Base-by-base conservation (phyloP, 2,329 filamentous ascomycete genomes). In the Penicillium sclerotigenum region DNA sequence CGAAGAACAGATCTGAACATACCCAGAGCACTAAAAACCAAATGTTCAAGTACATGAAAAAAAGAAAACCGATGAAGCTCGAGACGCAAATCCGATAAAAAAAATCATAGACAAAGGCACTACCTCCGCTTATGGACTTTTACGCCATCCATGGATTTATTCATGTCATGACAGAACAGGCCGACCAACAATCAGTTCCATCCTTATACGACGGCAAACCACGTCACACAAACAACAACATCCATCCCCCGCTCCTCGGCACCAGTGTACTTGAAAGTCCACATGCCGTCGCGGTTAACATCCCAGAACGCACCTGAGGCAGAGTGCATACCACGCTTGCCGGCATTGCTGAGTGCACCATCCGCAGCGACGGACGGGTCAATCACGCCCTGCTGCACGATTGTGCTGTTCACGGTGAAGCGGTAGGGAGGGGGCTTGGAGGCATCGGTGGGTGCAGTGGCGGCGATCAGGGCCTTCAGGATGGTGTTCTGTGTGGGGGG, bases 351-450 rank as follows among this genome's bases (percentile, higher is more conserved):
- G 24, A 73, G 71, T n/a, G 77, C 75, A 61, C 81, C 79, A 70
- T 82, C 83, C 49, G 81, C 82, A 51, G 82, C 81, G 62, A 82
- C 79, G 29, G 75, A 70, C 61, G 71, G 70, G 60, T 74, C 69
- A 48, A 76, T 84, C 33, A 93, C 81, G 20, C 74, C 75, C 79
- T 97, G 93, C 80, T 99, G 93, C 66, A 97, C 95, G 71, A 97
- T 97, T 64, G 93, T 97, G 80, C 90, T 95, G 82, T 96, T 97
- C 78, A 96, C 91, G 66, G 91, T 90, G 78, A 93, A 97, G 77
- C 97, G 97, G 84, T 87, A 96, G 5, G 89, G 87, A 26, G 83
- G 71, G 14, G 76, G 65, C 5, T 70, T 65, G 38, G 69, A 63
- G 40, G 69, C 58, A 22, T 71, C 68, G 47, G 70, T 64, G 24